A percentile compares a stretch with the other conserved stretches of the same genome.
phyloP scores from a whole-genome alignment of 495 filamentous ascomycete species.

The Clohesyomyces aquaticus region DNA sequence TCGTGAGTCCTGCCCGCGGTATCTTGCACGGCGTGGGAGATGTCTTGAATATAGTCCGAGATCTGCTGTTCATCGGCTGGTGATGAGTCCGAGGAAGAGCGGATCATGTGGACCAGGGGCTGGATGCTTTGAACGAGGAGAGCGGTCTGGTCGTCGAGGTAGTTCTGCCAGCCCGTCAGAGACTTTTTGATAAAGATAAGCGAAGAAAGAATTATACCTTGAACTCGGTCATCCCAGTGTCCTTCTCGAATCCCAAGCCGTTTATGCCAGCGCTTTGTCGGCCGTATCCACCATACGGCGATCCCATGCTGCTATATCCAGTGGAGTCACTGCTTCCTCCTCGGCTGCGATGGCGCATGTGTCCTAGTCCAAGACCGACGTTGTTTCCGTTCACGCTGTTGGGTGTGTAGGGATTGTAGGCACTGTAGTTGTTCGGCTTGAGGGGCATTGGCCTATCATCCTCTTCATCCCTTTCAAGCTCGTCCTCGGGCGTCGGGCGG shows the following conservation, averaged over 20 bases:
- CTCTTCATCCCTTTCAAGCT: constrained; percentile 68
- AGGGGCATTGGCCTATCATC: constrained; percentile 53
- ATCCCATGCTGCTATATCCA: constrained; percentile 59
- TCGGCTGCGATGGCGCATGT: constrained; percentile 40
- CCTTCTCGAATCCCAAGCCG: constrained; percentile 51
- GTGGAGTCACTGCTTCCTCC: constrained; percentile 55
- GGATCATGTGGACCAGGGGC: constrained; percentile 76
- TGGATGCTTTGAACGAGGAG: constrained; percentile 81
- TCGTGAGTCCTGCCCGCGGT: constrained; percentile 69
- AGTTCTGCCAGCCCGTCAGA: constrained; percentile 58
- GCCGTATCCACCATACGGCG: constrained; percentile 42
- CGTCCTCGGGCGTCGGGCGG: constrained; percentile 69
- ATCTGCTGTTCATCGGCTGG: constrained; percentile 63
- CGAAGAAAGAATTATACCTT: constrained; percentile 54
- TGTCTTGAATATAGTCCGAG: constrained; percentile 69
- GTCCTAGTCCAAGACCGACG: constrained; percentile 18
- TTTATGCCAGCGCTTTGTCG: constrained; percentile 37
- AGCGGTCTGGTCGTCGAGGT: constrained; percentile 84
- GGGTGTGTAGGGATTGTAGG: constrained; percentile 29
- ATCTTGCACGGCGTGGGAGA: constrained; percentile 69
- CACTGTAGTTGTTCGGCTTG: constrained; percentile 30
- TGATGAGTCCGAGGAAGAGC: constrained; percentile 60
- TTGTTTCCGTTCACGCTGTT: constrained; percentile 46
- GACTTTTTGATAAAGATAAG: background rate
- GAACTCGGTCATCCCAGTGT: constrained; percentile 71